Percentiles rank a stretch among this genome's conserved stretches.
These are phyloP conservation scores for Teratosphaeria nubilosa DNA, from an alignment of 2,329 filamentous ascomycete genomes.

Conservation along the genomic window DNA sequence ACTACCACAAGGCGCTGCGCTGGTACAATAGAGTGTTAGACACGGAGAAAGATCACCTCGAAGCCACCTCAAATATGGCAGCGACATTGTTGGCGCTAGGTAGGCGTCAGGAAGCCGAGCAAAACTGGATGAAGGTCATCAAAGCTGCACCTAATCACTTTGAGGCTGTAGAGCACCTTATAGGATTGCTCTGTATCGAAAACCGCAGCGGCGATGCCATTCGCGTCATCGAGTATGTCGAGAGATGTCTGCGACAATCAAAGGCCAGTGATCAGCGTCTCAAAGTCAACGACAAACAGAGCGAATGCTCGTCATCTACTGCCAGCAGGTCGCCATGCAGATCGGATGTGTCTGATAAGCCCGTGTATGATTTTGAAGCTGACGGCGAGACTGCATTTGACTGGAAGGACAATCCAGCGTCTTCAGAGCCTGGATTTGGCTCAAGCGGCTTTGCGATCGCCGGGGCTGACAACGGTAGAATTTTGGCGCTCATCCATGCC, in stretches of 20 bases:
- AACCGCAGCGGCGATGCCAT: slow-evolving; percentile 78
- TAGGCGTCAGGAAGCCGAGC: slow-evolving; percentile 71
- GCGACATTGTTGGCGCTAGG: slow-evolving; percentile 79
- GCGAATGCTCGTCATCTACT: slow-evolving; percentile 47
- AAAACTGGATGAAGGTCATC: slow-evolving; percentile 77
- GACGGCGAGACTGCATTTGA: slow-evolving; percentile 28
- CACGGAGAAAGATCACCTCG: slow-evolving; percentile 61
- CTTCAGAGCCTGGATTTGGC: slow-evolving; percentile 50
- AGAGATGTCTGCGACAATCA: slow-evolving; percentile 53
- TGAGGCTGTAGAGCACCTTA: slow-evolving; percentile 88
- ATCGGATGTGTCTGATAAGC: slow-evolving; percentile 47
- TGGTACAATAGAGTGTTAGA: slow-evolving; percentile 62
- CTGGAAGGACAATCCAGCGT: slow-evolving; percentile 29
- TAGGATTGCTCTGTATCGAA: slow-evolving; percentile 72
- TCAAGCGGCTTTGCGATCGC: slow-evolving; percentile 78
- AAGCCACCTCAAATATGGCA: slow-evolving; percentile 87
- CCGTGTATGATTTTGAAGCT: slow-evolving; percentile 46
- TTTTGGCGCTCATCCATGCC: slow-evolving; percentile 87
- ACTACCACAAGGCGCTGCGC: slow-evolving; percentile 65
- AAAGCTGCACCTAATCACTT: slow-evolving; percentile 77
- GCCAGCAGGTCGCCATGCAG: slow-evolving; percentile 44
- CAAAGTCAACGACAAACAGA: slow-evolving; percentile 43
- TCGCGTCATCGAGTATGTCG: slow-evolving; percentile 74
- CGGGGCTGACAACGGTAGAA: slow-evolving; percentile 79
- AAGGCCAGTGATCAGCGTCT: slow-evolving; percentile 36